phyloP scores from a whole-genome alignment of 257 asterid species.

The Paulownia fortunei region DNA sequence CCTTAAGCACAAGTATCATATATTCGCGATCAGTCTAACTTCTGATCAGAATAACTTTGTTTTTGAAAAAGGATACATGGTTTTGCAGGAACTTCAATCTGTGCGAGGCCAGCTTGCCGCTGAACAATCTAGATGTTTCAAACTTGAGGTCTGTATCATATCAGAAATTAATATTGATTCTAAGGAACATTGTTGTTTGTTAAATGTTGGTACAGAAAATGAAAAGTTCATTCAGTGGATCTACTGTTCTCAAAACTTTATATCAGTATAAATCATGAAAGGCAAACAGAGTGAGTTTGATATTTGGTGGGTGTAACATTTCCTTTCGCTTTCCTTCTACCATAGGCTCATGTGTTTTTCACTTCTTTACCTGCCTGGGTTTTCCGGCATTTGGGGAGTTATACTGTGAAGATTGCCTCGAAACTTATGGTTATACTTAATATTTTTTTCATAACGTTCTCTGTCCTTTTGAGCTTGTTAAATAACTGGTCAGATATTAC shows the following conservation, averaged over 20 bases:
- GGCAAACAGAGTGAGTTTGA: neutral
- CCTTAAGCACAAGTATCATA: constrained; percentile 14
- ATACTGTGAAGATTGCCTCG: neutral
- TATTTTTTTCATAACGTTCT: neutral
- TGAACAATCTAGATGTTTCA: constrained; percentile 98
- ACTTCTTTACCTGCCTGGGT: neutral
- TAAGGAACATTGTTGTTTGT: constrained; percentile 8
- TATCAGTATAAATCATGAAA: neutral
- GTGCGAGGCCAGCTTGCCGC: constrained; percentile 92
- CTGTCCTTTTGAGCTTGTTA: too few relatives aligned
- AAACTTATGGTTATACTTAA: too few relatives aligned
- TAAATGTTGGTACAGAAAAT: neutral
- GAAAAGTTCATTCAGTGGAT: neutral
- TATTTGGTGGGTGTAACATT: neutral
- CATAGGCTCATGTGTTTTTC: neutral
- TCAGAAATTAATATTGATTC: constrained; percentile 24
- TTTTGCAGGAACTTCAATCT: constrained; percentile 91
- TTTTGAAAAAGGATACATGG: neutral
- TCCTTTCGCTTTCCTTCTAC: neutral
- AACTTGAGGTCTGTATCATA: constrained; percentile 78
- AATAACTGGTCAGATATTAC: too few relatives aligned
- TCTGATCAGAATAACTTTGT: neutral
- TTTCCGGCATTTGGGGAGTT: neutral
- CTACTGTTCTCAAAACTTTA: neutral
- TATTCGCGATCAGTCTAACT: neutral